Conservation (phyloP, 768 basidiomycete species). For the Tylopilus subfusipes region DNA sequence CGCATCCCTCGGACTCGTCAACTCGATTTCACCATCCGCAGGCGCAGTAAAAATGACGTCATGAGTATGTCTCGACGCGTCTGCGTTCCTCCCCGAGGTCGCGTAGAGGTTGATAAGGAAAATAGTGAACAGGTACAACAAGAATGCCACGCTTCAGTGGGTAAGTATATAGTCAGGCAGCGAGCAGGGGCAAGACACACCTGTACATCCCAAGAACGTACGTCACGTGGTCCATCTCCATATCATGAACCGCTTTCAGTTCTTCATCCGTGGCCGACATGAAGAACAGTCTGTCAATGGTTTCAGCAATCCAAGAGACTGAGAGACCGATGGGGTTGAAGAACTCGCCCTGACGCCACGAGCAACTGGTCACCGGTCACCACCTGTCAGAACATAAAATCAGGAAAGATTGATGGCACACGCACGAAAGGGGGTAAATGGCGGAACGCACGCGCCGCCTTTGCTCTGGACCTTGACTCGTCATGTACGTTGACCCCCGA, state of each 20-base stretch:
- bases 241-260: constrained; percentile 60
- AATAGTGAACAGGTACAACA: constrained; percentile 71
- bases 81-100: constrained; percentile 57
- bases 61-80: constrained; percentile 1
- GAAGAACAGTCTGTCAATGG: constrained; percentile 62
- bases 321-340: background rate
- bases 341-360: constrained; percentile 62
- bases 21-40: constrained; percentile 39
- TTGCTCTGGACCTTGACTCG: constrained; percentile 27
- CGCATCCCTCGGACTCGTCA: constrained; percentile 31
- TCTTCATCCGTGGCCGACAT: constrained; percentile 96
- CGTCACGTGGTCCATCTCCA: constrained; percentile 87
- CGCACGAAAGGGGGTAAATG: constrained; percentile 88
- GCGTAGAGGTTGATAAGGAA: constrained; percentile 68
- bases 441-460: constrained; percentile 62
- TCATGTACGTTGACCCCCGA: constrained; percentile 27
- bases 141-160: constrained; percentile 51
- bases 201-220: constrained; percentile 84
- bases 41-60: constrained; percentile 23
- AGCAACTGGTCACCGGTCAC: constrained; percentile 47
- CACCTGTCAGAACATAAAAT: background rate
- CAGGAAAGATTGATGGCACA: constrained; percentile 13
- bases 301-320: background rate
- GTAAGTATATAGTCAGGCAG: background rate
- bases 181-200: constrained; percentile 33